phyloP scores from a whole-genome alignment of 306 rosid genomes.

The Castanea sativa region DNA sequence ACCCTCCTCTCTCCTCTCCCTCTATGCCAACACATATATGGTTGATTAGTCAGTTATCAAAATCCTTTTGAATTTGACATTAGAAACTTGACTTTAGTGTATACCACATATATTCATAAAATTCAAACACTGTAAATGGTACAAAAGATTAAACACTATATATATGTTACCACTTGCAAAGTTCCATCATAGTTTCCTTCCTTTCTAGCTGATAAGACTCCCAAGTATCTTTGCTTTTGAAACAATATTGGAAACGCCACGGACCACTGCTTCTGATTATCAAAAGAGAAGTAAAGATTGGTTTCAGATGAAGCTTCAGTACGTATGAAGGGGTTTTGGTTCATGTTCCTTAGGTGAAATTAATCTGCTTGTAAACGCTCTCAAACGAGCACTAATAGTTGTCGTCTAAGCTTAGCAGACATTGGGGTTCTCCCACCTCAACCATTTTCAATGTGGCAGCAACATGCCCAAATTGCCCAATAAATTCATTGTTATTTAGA shows the following conservation, averaged over 20 bases:
- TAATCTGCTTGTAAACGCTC: neutral
- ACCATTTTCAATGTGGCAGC: conserved; percentile 29
- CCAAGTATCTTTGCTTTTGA: conserved; percentile 31
- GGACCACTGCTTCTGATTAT: conserved; percentile 46
- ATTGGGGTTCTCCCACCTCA: conserved; percentile 42
- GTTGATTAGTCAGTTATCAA: neutral
- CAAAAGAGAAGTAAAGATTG: neutral
- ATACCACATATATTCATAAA: neutral
- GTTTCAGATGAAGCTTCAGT: conserved; percentile 46
- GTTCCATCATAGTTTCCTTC: conserved; percentile 39
- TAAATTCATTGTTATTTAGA: conserved; percentile 31
- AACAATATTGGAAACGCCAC: conserved; percentile 42
- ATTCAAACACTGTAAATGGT: neutral
- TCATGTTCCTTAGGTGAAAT: neutral
- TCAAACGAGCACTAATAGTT: neutral
- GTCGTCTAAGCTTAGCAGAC: conserved; percentile 25
- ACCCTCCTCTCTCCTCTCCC: no score
- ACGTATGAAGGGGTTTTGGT: neutral
- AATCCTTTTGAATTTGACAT: neutral
- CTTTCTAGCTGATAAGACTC: conserved; percentile 23
- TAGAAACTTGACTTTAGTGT: neutral
- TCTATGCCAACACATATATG: no score
- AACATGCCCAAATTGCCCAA: conserved; percentile 30
- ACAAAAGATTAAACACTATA: neutral
- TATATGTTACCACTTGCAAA: conserved; percentile 51